A percentile compares a stretch with the other conserved stretches of the same genome.
phyloP scores from a whole-genome alignment of 2,329 filamentous ascomycete species.

The Diaporthe amygdali region DNA sequence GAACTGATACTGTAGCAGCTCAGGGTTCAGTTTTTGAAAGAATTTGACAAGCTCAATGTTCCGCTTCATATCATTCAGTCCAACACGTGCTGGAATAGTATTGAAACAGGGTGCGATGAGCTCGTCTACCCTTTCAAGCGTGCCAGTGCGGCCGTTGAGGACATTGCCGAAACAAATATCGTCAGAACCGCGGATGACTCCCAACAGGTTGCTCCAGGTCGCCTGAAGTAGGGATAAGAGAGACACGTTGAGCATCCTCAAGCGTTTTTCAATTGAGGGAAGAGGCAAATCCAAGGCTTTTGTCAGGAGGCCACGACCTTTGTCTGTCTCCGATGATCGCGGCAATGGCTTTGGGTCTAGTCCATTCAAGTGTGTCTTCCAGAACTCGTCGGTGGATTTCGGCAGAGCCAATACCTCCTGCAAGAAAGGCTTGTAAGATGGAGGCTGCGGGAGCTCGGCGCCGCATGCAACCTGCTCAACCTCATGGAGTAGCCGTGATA shows the following conservation, averaged over 20 bases:
- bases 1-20: slow-evolving; percentile 72
- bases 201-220: slow-evolving; percentile 72
- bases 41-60: slow-evolving; percentile 63
- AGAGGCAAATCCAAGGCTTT: slow-evolving; percentile 44
- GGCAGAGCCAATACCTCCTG: slow-evolving; percentile 57
- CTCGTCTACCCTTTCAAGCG: slow-evolving; percentile 68
- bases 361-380: slow-evolving; percentile 60
- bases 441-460: slow-evolving; percentile 49
- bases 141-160: slow-evolving; percentile 75
- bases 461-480: slow-evolving; percentile 64
- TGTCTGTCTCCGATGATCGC: neutral
- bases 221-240: slow-evolving; percentile 74
- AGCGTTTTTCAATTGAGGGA: slow-evolving; percentile 50
- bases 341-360: slow-evolving; percentile 44
- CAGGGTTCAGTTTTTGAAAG: slow-evolving; percentile 66
- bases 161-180: slow-evolving; percentile 91
- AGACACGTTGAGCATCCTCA: slow-evolving; percentile 61
- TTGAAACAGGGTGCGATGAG: slow-evolving; percentile 94
- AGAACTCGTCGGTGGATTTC: slow-evolving; percentile 65
- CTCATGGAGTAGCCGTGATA: slow-evolving; percentile 72
- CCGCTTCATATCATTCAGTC: slow-evolving; percentile 51
- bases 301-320: slow-evolving; percentile 24
- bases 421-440: slow-evolving; percentile 70
- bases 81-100: slow-evolving; percentile 74
- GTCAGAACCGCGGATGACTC: slow-evolving; percentile 54